phyloP scores from a whole-genome alignment of 1,284 basidiomycete genomes.

The Apiotrichum domesticum region DNA sequence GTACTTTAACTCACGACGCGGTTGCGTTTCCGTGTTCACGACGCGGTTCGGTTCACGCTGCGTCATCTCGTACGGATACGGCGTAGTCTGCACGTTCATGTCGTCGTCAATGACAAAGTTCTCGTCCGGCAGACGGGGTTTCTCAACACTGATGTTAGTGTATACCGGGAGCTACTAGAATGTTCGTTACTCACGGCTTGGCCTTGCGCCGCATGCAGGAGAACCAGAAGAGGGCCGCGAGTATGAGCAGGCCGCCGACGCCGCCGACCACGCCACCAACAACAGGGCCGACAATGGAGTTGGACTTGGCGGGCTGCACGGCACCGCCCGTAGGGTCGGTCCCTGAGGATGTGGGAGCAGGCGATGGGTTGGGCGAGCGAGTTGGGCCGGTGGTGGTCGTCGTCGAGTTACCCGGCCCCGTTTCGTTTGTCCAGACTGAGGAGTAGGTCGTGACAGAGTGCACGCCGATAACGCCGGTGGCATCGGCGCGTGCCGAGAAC shows the following conservation, averaged over 20 bases:
- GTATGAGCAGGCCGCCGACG: not conserved
- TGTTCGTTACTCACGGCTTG: not conserved
- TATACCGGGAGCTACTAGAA: not conserved
- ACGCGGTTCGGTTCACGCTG: not conserved
- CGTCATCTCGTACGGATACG: slow-evolving; percentile 1
- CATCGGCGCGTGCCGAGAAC: not conserved
- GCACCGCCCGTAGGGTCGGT: not conserved
- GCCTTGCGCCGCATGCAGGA: not conserved
- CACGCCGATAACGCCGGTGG: not conserved
- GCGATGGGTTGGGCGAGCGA: too few species aligned
- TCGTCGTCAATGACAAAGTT: slow-evolving; percentile 4
- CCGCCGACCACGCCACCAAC: slow-evolving; percentile 1
- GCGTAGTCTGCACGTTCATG: not conserved
- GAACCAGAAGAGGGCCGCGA: not conserved
- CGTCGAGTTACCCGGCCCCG: not conserved
- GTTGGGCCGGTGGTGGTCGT: not conserved
- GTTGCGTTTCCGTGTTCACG: too few species aligned
- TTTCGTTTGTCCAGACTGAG: not conserved
- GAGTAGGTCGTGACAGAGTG: not conserved
- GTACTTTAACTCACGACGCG: not conserved
- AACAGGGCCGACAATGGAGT: not conserved
- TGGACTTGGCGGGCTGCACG: not conserved
- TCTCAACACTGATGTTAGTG: not conserved
- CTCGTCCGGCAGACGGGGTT: not conserved
- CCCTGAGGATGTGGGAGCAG: not conserved